These are phyloP conservation scores for Pyricularia sp. DNA, from an alignment of 2,329 filamentous ascomycete species.

Conservation along the genomic window DNA sequence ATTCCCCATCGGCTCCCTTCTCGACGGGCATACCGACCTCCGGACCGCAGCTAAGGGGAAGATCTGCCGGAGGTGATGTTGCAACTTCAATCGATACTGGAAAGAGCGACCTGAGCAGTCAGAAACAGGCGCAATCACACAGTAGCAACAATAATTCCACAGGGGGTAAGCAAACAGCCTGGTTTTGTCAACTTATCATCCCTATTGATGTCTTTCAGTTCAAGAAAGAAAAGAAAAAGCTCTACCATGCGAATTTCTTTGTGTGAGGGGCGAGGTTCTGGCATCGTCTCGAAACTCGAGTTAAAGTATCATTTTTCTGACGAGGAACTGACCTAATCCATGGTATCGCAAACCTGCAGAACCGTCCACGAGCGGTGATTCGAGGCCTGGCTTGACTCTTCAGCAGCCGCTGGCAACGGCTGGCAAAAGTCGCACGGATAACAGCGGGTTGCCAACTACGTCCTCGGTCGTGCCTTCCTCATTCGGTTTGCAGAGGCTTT, in stretches of 20 bases:
- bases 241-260: not conserved
- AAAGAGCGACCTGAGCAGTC: not conserved
- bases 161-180: not conserved
- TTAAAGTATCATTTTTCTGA: not conserved
- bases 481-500: not conserved
- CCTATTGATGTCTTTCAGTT: not conserved
- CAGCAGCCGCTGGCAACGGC: not conserved
- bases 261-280: not conserved
- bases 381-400: not conserved
- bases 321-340: not conserved
- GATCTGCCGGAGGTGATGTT: not conserved
- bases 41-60: not conserved
- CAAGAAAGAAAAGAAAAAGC: not conserved
- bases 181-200: not conserved
- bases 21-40: not conserved
- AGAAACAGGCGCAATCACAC: not conserved
- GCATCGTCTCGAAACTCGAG: not conserved
- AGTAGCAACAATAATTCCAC: not conserved
- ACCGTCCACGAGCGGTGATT: not conserved
- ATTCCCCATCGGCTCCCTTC: not conserved
- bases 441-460: not conserved
- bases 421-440: not conserved
- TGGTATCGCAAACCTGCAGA: not conserved
- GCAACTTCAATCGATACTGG: not conserved
- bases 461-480: not conserved